phyloP scores from a whole-genome alignment of 345 rosid genomes.

The Gynandropsis gynandra region DNA sequence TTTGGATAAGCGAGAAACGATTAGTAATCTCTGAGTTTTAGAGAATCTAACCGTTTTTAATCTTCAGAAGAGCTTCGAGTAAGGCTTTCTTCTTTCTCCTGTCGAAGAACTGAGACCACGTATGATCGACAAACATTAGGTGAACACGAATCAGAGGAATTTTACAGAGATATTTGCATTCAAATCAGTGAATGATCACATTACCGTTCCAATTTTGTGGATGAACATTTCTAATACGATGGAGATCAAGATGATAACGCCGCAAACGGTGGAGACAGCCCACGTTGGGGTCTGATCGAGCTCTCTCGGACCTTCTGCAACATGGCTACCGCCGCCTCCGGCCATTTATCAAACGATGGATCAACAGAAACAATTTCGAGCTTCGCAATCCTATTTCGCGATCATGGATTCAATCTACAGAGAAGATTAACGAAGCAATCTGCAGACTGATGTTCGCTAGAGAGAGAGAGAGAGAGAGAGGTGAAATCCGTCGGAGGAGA shows the following conservation, averaged over 20 bases:
- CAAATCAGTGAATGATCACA: neutral
- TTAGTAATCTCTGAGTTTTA: neutral
- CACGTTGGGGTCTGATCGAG: constrained; percentile 94
- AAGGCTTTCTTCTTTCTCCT: constrained; percentile 53
- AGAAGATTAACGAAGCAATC: constrained; percentile 5
- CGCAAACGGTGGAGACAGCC: constrained; percentile 82
- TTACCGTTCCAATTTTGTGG: constrained; percentile 52
- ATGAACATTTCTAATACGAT: constrained; percentile 57
- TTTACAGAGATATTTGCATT: no score
- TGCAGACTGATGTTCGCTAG: no score
- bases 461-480: neutral
- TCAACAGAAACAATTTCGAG: neutral
- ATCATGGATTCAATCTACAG: constrained; percentile 2
- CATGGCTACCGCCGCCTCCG: constrained; percentile 14
- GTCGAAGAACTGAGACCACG: constrained; percentile 36
- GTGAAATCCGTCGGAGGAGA: constrained; percentile 15
- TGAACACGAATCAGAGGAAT: neutral
- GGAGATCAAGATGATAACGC: constrained; percentile 59
- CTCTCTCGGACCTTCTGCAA: constrained; percentile 39
- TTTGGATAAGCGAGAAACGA: neutral
- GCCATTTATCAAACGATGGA: constrained; percentile 33
- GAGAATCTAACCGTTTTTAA: constrained; percentile 58
- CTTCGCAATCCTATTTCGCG: neutral
- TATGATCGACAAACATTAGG: neutral
- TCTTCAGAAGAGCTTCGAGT: constrained; percentile 73